phyloP scores from a whole-genome alignment of 2,329 filamentous ascomycete genomes.

The Colletotrichum destructivum region DNA sequence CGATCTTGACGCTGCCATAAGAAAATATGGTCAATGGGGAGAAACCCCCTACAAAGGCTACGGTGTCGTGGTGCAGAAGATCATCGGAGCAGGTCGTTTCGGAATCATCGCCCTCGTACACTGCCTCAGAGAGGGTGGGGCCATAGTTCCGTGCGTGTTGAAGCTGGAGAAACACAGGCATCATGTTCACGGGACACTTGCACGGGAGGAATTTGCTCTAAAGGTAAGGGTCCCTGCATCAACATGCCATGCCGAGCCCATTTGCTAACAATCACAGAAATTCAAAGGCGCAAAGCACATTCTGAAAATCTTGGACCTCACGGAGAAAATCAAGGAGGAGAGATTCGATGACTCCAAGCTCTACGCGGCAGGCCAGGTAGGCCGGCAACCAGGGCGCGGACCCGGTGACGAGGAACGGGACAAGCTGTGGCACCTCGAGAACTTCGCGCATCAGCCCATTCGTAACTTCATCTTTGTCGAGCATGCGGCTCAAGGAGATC shows the following conservation, averaged over 20 bases:
- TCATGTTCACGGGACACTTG: not conserved
- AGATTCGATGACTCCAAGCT: not conserved
- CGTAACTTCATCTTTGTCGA: slow-evolving; percentile 47
- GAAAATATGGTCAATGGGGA: slow-evolving; percentile 1
- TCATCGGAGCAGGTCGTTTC: slow-evolving; percentile 48
- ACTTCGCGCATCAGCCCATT: slow-evolving; percentile 24
- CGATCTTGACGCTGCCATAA: not conserved
- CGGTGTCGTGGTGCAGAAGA: slow-evolving; percentile 46
- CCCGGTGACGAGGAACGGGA: slow-evolving; percentile 3
- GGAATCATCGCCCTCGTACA: slow-evolving; percentile 46
- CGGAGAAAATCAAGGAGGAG: slow-evolving; percentile 22
- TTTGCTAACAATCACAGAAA: slow-evolving; percentile 35
- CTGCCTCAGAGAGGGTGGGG: not conserved
- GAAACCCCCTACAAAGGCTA: slow-evolving; percentile 39
- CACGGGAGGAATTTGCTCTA: slow-evolving; percentile 32
- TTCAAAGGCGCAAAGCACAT: slow-evolving; percentile 49
- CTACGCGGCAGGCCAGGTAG: not conserved
- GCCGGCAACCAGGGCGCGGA: not conserved
- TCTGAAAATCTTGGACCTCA: slow-evolving; percentile 48
- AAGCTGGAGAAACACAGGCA: slow-evolving; percentile 27
- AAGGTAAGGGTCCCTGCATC: slow-evolving; percentile 3
- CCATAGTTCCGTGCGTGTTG: slow-evolving; percentile 15
- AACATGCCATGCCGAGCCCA: no score
- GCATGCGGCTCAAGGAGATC: slow-evolving; percentile 46
- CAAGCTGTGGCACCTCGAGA: slow-evolving; percentile 10